phyloP scores from a whole-genome alignment of 306 rosid genomes.

The Cicer chorassanicum region DNA sequence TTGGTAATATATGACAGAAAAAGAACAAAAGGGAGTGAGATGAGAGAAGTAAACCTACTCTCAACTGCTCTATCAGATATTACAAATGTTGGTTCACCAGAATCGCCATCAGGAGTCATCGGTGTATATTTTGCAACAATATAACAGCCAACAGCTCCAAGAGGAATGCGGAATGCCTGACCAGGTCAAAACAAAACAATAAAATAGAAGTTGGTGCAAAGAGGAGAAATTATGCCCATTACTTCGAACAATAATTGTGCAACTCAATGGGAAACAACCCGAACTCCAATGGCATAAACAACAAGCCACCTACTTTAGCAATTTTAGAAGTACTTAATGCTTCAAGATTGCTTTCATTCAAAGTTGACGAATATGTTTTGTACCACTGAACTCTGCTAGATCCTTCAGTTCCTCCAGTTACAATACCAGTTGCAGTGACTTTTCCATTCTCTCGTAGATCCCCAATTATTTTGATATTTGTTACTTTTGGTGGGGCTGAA shows the following conservation, averaged over 20 bases:
- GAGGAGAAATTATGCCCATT: constrained; percentile 1
- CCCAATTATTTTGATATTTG: constrained; percentile 73
- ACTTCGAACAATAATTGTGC: neutral
- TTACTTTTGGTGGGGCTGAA: constrained; percentile 95
- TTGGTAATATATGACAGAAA: constrained; percentile 13
- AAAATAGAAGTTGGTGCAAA: constrained; percentile 26
- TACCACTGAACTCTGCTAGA: constrained; percentile 98
- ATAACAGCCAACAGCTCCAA: constrained; percentile 93
- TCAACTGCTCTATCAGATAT: constrained; percentile 83
- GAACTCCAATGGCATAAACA: neutral
- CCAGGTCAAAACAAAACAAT: constrained; percentile 42
- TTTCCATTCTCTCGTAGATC: constrained; percentile 86
- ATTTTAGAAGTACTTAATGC: constrained; percentile 83
- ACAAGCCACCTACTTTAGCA: constrained; percentile 48
- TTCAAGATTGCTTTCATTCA: constrained; percentile 79
- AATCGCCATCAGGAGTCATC: constrained; percentile 84
- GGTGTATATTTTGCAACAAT: constrained; percentile 87
- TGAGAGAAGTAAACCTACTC: constrained; percentile 63
- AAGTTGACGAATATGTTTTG: constrained; percentile 68
- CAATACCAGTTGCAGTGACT: constrained; percentile 78
- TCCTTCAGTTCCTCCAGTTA: constrained; percentile 95
- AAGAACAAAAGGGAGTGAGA: constrained; percentile 31
- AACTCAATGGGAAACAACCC: constrained; percentile 4
- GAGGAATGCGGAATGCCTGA: constrained; percentile 93
- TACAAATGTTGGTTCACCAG: constrained; percentile 80